These are phyloP conservation scores for Globisporangium camurandrum DNA, from an alignment of 352 stramenopile species.

Conservation along the genomic window DNA sequence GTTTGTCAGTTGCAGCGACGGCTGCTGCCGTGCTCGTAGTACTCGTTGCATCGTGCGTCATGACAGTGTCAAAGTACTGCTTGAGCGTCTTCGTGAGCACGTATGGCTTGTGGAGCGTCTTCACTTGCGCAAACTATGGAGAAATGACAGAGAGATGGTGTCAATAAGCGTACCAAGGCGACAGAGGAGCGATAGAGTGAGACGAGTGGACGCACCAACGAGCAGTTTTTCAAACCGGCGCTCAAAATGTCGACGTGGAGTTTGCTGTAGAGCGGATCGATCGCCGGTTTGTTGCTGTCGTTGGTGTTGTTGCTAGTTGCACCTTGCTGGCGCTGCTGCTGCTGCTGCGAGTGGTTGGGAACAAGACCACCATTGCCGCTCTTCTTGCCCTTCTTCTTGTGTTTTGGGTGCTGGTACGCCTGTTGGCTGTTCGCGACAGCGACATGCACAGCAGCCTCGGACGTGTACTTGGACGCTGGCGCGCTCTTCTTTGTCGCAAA, in stretches of 20 bases:
- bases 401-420: constrained; percentile 61
- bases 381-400: constrained; percentile 33
- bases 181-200: neutral
- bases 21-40: constrained; percentile 10
- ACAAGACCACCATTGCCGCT: constrained; percentile 8
- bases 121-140: constrained; percentile 18
- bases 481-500: constrained; percentile 36
- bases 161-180: neutral
- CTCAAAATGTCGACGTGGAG: constrained; percentile 36
- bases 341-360: neutral
- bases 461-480: constrained; percentile 57
- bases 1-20: constrained; percentile 32
- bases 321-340: neutral
- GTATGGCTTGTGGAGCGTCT: constrained; percentile 17
- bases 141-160: constrained; percentile 1
- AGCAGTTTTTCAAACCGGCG: constrained; percentile 64
- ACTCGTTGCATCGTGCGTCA: neutral
- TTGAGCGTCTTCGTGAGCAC: constrained; percentile 26
- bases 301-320: constrained; percentile 5
- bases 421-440: constrained; percentile 38
- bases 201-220: constrained; percentile 28
- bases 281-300: constrained; percentile 4
- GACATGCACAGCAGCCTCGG: constrained; percentile 34
- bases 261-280: constrained; percentile 50
- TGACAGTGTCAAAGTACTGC: constrained; percentile 28